These are phyloP conservation scores for Rhododendron henanense DNA, from an alignment of 148 eudicot species.

Conservation along the genomic window DNA sequence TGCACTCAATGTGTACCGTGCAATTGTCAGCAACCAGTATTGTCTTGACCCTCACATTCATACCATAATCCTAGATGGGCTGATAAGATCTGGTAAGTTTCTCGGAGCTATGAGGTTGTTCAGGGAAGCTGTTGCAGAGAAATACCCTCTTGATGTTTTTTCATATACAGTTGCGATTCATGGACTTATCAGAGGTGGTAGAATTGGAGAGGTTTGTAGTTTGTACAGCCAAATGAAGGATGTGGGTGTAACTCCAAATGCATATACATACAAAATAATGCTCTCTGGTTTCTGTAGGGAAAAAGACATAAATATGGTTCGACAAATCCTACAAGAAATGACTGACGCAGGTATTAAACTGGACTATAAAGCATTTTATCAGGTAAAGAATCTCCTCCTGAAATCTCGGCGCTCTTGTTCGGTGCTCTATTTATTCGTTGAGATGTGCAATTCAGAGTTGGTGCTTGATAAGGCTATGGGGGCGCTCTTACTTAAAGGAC, in stretches of 20 bases:
- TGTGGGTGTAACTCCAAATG: constrained; percentile 34
- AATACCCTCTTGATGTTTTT: constrained; percentile 41
- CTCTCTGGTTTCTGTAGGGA: constrained; percentile 38
- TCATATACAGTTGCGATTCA: constrained; percentile 36
- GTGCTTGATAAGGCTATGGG: constrained; percentile 26
- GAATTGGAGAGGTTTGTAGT: constrained; percentile 32
- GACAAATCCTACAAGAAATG: constrained; percentile 38
- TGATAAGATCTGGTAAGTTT: constrained; percentile 31
- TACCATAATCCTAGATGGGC: constrained; percentile 33
- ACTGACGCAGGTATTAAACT: constrained; percentile 25
- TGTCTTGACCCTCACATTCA: constrained; percentile 42
- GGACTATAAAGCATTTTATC: constrained; percentile 15
- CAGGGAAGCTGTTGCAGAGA: constrained; percentile 24
- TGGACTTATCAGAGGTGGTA: constrained; percentile 38
- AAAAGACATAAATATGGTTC: constrained; percentile 29
- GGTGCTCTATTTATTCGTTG: constrained; percentile 21
- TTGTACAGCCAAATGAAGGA: constrained; percentile 46
- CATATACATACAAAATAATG: constrained; percentile 29
- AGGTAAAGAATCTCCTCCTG: constrained; percentile 19
- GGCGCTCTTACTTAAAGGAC: constrained; percentile 23
- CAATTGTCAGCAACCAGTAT: constrained; percentile 21
- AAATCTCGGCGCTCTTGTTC: constrained; percentile 13
- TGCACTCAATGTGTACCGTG: constrained; percentile 42
- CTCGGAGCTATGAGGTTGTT: constrained; percentile 34
- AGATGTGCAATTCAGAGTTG: constrained; percentile 30